phyloP scores from a whole-genome alignment of 2,329 filamentous ascomycete genomes.

The Teratosphaeria gauchensis region DNA sequence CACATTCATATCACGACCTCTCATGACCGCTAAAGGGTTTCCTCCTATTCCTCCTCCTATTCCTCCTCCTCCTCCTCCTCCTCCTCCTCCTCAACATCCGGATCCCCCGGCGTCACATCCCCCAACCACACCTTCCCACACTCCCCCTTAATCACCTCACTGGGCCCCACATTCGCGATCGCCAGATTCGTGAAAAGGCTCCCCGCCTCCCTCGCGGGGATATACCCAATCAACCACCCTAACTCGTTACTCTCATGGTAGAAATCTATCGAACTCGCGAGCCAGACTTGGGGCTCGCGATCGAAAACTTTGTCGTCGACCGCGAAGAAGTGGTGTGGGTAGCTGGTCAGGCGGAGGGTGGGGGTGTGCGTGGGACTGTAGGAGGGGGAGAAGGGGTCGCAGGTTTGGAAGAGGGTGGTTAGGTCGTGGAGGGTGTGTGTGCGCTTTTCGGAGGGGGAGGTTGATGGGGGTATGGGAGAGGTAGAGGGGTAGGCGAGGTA shows the following conservation, averaged over 20 bases:
- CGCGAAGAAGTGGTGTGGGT: not conserved
- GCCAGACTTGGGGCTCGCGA: not conserved
- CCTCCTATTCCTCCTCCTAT: too few species aligned
- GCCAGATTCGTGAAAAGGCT: not conserved
- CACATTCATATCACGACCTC: too few species aligned
- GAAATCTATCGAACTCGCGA: not conserved
- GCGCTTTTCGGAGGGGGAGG: too few species aligned
- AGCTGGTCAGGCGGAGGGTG: not conserved
- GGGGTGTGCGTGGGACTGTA: not conserved
- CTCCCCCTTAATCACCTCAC: not conserved
- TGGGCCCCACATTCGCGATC: not conserved
- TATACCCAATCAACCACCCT: not conserved
- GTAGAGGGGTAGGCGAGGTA: not conserved
- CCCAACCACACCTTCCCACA: not conserved
- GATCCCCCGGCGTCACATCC: not conserved
- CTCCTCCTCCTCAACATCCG: not conserved
- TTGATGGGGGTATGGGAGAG: too few species aligned
- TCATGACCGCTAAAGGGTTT: too few species aligned
- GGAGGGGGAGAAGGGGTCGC: not conserved
- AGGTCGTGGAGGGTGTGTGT: not conserved
- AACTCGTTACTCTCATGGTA: not conserved
- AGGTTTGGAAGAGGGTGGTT: not conserved
- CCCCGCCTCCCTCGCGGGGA: not conserved
- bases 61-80: not conserved
- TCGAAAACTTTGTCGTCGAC: not conserved